These are phyloP conservation scores for Phytophthora chlamydospora DNA, from an alignment of 352 stramenopile species.

Conservation along the genomic window DNA sequence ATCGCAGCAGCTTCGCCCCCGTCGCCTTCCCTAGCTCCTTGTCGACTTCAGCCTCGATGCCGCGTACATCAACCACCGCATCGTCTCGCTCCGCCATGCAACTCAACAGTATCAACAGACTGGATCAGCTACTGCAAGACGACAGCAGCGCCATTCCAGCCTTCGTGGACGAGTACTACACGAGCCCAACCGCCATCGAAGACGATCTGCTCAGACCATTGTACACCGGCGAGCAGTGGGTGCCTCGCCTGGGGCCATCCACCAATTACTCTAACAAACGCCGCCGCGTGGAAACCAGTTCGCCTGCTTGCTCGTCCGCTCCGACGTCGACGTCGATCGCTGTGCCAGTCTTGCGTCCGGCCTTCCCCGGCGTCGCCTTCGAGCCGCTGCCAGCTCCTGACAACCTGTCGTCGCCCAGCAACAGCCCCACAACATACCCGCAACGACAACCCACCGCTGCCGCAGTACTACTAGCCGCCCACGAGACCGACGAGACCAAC, in stretches of 20 bases:
- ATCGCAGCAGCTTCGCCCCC: constrained; percentile 29
- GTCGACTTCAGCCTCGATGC: constrained; percentile 24
- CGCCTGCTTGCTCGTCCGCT: background rate
- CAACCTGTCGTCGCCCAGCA: constrained; percentile 24
- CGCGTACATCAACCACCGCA: constrained; percentile 1
- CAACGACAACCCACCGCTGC: constrained; percentile 10
- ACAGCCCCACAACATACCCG: constrained; percentile 8
- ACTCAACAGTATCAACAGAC: constrained; percentile 25
- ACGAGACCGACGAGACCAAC: constrained; percentile 26
- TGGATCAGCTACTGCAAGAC: constrained; percentile 75
- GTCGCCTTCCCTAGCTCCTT: constrained; percentile 36
- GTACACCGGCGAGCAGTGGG: constrained; percentile 34
- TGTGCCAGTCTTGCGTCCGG: constrained; percentile 10
- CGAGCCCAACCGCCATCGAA: constrained; percentile 55
- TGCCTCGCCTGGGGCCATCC: constrained; percentile 11
- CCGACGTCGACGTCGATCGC: constrained; percentile 4
- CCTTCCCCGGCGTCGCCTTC: constrained; percentile 3
- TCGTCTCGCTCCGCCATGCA: constrained; percentile 22
- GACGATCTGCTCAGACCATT: constrained; percentile 52
- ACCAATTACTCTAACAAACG: constrained; percentile 35
- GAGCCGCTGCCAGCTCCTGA: constrained; percentile 23
- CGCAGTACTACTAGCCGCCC: constrained; percentile 21
- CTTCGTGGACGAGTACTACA: constrained; percentile 55
- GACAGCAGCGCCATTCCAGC: constrained; percentile 46
- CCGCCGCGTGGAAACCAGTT: constrained; percentile 19